phyloP scores from a whole-genome alignment of 768 basidiomycete genomes.

The Auricularia sp. region DNA sequence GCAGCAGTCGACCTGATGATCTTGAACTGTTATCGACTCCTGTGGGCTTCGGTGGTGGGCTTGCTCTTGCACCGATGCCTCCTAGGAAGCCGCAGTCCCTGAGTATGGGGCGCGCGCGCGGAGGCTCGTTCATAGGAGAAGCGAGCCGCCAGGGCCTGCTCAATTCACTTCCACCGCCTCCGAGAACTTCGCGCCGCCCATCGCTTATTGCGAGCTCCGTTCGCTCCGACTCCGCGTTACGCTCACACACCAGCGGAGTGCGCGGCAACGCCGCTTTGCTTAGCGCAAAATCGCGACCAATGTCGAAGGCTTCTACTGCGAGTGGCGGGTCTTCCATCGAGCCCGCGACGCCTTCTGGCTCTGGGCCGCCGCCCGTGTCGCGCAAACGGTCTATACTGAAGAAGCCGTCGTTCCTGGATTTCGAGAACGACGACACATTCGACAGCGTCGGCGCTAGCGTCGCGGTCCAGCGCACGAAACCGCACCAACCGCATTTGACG shows the following conservation, averaged over 20 bases:
- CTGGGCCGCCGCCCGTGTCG: conserved; percentile 16
- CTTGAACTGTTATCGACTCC: background rate
- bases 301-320: background rate
- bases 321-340: conserved; percentile 23
- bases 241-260: background rate
- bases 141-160: background rate
- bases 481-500: background rate
- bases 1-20: background rate
- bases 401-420: conserved; percentile 66
- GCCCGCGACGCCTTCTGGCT: conserved; percentile 19
- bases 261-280: background rate
- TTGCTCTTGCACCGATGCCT: background rate
- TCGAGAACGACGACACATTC: conserved; percentile 30
- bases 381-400: conserved; percentile 46
- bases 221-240: background rate
- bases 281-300: background rate
- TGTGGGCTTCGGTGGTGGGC: background rate
- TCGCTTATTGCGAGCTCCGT: background rate
- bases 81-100: background rate
- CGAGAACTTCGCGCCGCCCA: background rate
- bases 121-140: background rate
- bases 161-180: background rate
- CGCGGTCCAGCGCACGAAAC: background rate
- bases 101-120: background rate
- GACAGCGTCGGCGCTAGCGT: background rate